Base-by-base conservation (phyloP, 352 stramenopile genomes). In the Aphanomyces astaci region DNA sequence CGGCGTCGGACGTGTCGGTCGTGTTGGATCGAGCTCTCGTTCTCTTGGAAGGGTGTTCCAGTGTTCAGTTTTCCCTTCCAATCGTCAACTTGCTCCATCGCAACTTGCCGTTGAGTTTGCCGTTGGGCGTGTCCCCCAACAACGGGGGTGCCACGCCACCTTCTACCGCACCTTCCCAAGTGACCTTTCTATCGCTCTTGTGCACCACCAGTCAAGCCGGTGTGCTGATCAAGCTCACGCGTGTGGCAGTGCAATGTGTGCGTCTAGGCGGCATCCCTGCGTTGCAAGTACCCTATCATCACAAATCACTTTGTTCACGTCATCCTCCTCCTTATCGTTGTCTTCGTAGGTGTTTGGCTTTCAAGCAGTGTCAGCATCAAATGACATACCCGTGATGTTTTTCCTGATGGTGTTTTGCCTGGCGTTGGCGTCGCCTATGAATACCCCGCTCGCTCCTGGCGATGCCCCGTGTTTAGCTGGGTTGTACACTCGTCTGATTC, bases 1-100 rank as follows among this genome's bases (percentile, higher is more conserved):
- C 51, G 65, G 57, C 33, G 57, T 73, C 27, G 52, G 53, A 68
- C 1, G 40, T 68, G 4, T 49, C 62, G 17, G 4, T 22, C 15
- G 25, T 68, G 7, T 25, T 68, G 27, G 56, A 73, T 22, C 60
- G 31, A 24, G 54, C 60, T 1, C 33, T 75, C 11, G 19, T 54
- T n/a, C 52, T 75, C 13, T 13, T 77, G 9, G 65, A 72, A 27
- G 13, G 22, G 19, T n/a, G n/a, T n/a, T 59, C 51, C 13, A 59
- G 5, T 13, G 51, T 59, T 11, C 51, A 59, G 24, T 59, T 59
- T 28, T 59, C 51, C 7, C 51, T 59, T 4, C 51, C 51, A 4
- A 19, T 59, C 27, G 51, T 59, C 11, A 59, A 59, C 25, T 22
- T 59, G 27, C 51, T 59, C 51, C 30, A 30, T 32, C 51, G 51